Evolutionary conservation across 2,329 filamentous ascomycete species (phyloP).

Genomic region (Sporothrix inflata): DNA sequence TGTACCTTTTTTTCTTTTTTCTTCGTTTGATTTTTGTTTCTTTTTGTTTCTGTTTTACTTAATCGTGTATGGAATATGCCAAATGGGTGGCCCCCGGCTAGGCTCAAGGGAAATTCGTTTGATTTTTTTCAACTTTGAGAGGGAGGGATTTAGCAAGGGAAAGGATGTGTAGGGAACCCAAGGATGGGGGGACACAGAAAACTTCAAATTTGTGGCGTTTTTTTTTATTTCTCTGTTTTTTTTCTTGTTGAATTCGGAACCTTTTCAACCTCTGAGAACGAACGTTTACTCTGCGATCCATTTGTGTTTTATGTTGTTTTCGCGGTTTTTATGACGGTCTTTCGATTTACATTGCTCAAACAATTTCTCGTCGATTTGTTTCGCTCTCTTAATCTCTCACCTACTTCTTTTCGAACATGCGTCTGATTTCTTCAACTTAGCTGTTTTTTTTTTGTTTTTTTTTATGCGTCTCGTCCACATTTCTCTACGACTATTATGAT

Average conservation of each 20-base stretch:
- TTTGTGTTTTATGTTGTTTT: background rate
- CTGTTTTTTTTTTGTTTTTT: background rate
- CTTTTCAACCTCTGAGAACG: background rate
- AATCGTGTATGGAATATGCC: conserved; percentile 20
- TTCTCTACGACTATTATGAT: background rate
- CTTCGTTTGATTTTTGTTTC: background rate
- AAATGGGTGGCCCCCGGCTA: background rate
- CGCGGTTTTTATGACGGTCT: background rate
- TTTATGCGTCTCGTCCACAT: background rate
- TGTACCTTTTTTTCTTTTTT: background rate
- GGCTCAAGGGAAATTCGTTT: background rate
- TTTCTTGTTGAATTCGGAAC: background rate
- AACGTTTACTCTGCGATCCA: background rate
- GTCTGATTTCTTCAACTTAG: background rate
- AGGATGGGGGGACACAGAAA: background rate
- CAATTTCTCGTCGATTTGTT: background rate
- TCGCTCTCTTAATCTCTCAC: background rate
- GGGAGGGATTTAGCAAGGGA: background rate
- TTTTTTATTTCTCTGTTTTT: background rate
- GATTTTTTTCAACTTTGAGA: background rate
- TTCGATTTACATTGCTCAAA: background rate
- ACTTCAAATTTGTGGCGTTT: background rate
- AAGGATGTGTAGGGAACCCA: background rate
- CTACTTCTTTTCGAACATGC: background rate
- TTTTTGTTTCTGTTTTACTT: background rate